phyloP scores from a whole-genome alignment of 192 early-diverging fungal species.

The Obelidium mucronatum region DNA sequence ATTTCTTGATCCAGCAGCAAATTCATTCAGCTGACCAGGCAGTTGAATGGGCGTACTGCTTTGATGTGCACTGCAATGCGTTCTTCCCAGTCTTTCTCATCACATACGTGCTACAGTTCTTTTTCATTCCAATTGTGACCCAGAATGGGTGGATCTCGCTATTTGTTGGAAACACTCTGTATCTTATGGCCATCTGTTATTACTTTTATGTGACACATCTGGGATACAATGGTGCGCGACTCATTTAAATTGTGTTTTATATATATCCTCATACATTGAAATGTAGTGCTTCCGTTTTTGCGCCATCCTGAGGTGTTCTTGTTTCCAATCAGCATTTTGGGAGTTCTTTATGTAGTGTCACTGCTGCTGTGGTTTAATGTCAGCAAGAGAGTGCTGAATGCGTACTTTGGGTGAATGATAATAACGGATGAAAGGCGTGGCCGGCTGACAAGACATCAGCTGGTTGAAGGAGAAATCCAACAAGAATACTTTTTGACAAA shows the following conservation, averaged over 20 bases:
- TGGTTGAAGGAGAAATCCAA: neutral
- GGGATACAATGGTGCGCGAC: conserved; percentile 84
- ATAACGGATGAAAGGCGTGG: neutral
- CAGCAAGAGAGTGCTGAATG: conserved; percentile 72
- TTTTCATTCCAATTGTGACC: conserved; percentile 85
- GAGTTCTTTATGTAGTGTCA: conserved; percentile 53
- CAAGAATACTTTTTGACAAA: neutral
- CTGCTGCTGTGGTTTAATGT: conserved; percentile 67
- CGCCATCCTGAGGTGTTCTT: conserved; percentile 88
- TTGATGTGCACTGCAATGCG: conserved; percentile 97
- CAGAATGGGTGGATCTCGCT: conserved; percentile 80
- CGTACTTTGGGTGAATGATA: conserved; percentile 72
- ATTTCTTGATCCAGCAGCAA: conserved; percentile 77
- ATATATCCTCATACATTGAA: conserved; percentile 5
- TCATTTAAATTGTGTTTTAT: conserved; percentile 2
- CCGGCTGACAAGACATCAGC: no score
- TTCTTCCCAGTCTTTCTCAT: conserved; percentile 90
- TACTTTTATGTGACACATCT: conserved; percentile 93
- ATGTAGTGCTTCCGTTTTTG: conserved; percentile 89
- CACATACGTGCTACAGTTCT: conserved; percentile 92
- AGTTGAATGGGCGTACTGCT: conserved; percentile 96
- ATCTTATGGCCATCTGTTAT: conserved; percentile 77
- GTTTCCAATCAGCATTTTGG: conserved; percentile 76
- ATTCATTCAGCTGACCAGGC: conserved; percentile 83
- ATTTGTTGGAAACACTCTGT: conserved; percentile 89